Evolutionary conservation across 176 grass and related monocot genomes (phyloP), one percentile per base, ranked within the genome.

Genomic region (Avena insularis): DNA sequence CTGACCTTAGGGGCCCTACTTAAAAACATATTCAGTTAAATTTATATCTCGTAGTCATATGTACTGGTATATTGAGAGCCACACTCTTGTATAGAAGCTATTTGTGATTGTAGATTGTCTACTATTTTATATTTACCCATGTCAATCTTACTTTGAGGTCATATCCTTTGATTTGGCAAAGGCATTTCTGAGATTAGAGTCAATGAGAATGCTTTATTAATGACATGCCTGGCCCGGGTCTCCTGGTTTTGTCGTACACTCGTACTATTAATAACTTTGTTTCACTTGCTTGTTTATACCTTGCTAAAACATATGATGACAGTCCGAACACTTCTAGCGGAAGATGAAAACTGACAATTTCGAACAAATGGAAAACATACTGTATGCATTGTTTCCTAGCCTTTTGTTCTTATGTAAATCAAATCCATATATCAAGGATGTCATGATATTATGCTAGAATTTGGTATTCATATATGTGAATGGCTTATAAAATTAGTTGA

Each of bases 91-190:
- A 17, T 53, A 19, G 9, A 14, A 19, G 4, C 49, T 35, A 19
- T 72, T 72, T 72, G 69, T 47, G 5, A 47, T 72, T 72, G 7
- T 77, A 54, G 15, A 31, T 77, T 77, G 1, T 21, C 72, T 75
- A 48, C 27, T 55, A 31, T 77, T 76, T 33, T 54, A 9, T 55
- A 77, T 35, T 56, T 77, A 77, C 8, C 27, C 15, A 10, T 56
- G 74, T 56, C 27, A 55, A 77, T 77, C 50, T 77, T 77, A 33
- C 74, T 56, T 25, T 77, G 50, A 77, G 74, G 74, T 77, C 74
- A 77, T 77, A 77, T 77, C 74, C 74, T 77, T 77, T 77, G 29
- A 55, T 77, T 77, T 77, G 49, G 8, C 25, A 56, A 33, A 35
- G 15, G 6, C 25, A 4, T 55, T 55, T 53, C 7, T 76, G 49